These are phyloP conservation scores for Blastobotrys parvus DNA, from an alignment of 805 yeast genomes.

Conservation along the genomic window DNA sequence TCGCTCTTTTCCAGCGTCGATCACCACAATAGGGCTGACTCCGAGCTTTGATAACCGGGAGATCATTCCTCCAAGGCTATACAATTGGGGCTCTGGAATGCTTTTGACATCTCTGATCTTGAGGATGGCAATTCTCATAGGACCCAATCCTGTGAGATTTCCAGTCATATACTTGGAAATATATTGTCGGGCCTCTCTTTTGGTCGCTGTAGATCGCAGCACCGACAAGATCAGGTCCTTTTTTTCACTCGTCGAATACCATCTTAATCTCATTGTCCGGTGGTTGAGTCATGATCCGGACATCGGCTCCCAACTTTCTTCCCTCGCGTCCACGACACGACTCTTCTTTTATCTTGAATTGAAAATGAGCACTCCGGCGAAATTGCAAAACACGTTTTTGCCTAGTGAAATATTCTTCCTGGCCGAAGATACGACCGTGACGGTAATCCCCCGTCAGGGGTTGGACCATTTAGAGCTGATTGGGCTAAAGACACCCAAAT, in stretches of 20 bases:
- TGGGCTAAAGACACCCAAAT: constrained; percentile 41
- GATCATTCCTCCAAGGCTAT: constrained; percentile 45
- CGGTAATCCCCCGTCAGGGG: constrained; percentile 71
- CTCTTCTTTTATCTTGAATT: background rate
- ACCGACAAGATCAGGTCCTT: constrained; percentile 71
- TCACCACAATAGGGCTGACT: constrained; percentile 59
- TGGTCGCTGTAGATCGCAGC: constrained; percentile 83
- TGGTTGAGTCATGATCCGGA: constrained; percentile 2
- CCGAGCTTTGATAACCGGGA: constrained; percentile 54
- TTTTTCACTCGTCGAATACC: constrained; percentile 10
- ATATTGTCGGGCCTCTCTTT: constrained; percentile 82
- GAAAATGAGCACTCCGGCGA: constrained; percentile 10
- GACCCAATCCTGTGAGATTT: background rate
- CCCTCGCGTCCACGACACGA: too few relatives aligned
- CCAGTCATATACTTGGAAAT: constrained; percentile 56
- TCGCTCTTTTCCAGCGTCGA: constrained; percentile 35
- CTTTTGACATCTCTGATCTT: constrained; percentile 35
- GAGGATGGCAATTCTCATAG: constrained; percentile 46
- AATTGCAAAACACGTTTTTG: constrained; percentile 46
- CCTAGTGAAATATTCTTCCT: constrained; percentile 76
- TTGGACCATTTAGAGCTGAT: constrained; percentile 58
- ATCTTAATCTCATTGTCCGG: constrained; percentile 2
- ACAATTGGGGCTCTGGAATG: constrained; percentile 18
- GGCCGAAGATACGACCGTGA: constrained; percentile 70
- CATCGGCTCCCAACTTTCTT: too few relatives aligned